These are phyloP conservation scores for Glarea lozoyensis DNA, from an alignment of 495 filamentous ascomycete species.

Conservation along the genomic window DNA sequence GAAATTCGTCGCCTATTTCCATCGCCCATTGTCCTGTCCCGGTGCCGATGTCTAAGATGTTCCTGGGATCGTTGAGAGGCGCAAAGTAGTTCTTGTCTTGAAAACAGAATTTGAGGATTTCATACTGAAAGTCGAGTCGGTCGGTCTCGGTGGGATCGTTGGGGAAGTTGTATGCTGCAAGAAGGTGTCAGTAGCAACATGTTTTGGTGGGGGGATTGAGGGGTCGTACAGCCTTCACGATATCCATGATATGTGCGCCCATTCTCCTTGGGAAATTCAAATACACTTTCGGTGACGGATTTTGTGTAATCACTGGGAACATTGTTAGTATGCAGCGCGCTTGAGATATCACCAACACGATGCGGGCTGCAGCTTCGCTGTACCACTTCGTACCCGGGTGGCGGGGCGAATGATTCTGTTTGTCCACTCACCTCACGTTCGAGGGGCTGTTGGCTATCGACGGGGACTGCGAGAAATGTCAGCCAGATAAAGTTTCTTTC, in stretches of 20 bases:
- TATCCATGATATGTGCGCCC: slow-evolving; percentile 56
- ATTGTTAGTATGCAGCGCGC: slow-evolving; percentile 4
- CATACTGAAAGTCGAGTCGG: slow-evolving; percentile 50
- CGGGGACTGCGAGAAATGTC: background rate
- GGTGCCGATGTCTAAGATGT: slow-evolving; percentile 62
- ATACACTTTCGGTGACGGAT: slow-evolving; percentile 31
- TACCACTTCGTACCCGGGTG: slow-evolving; percentile 9
- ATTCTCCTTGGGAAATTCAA: slow-evolving; percentile 45
- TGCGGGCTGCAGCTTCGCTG: slow-evolving; percentile 1
- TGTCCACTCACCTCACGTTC: slow-evolving; percentile 4
- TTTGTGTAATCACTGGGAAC: slow-evolving; percentile 1
- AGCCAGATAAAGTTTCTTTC: background rate
- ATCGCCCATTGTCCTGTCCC: slow-evolving; percentile 60
- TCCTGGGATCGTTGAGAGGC: slow-evolving; percentile 43
- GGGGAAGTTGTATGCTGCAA: slow-evolving; percentile 46
- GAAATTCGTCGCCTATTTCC: slow-evolving; percentile 40
- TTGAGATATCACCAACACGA: no score
- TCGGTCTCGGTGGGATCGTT: slow-evolving; percentile 49
- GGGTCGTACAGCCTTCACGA: slow-evolving; percentile 29
- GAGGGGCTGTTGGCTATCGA: background rate
- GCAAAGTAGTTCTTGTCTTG: slow-evolving; percentile 46
- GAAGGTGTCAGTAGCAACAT: background rate
- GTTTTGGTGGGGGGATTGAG: background rate
- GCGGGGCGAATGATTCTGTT: no score
- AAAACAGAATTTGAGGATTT: slow-evolving; percentile 47